Evolutionary conservation across 2,329 filamentous ascomycete genomes (phyloP).

Genomic region (Colletotrichum horii): DNA sequence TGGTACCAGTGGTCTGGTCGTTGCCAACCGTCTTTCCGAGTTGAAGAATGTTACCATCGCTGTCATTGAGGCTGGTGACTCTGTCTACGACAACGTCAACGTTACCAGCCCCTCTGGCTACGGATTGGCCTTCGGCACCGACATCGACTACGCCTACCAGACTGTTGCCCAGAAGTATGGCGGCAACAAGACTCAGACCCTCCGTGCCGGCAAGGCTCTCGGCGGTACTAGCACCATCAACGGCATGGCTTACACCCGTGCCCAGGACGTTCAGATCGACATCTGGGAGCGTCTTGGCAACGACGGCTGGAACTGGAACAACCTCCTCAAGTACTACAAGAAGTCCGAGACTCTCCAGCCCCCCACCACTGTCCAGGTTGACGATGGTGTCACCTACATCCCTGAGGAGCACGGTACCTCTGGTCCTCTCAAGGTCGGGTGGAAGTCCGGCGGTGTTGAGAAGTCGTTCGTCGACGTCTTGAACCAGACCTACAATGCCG

Average conservation of each 20-base stretch:
- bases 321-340: conserved; percentile 51
- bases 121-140: conserved; percentile 27
- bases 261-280: conserved; percentile 44
- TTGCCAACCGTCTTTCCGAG: conserved; percentile 41
- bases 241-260: conserved; percentile 52
- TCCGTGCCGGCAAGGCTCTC: conserved; percentile 40
- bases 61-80: conserved; percentile 41
- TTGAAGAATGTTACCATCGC: conserved; percentile 35
- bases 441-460: conserved; percentile 37
- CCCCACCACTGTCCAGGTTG: conserved; percentile 37
- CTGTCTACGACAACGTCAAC: conserved; percentile 37
- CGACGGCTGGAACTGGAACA: conserved; percentile 49
- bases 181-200: conserved; percentile 35
- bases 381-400: conserved; percentile 36
- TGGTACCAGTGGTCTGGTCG: conserved; percentile 39
- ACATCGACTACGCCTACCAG: conserved; percentile 39
- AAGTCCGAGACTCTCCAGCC: conserved; percentile 42
- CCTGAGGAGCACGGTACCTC: conserved; percentile 36
- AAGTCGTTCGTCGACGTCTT: conserved; percentile 32
- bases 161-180: conserved; percentile 34
- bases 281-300: conserved; percentile 49
- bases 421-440: conserved; percentile 42
- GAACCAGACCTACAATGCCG: conserved; percentile 34
- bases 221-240: conserved; percentile 47
- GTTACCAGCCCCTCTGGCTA: conserved; percentile 34